A percentile compares a stretch with the other conserved stretches of the same genome.
phyloP scores from a whole-genome alignment of 495 filamentous ascomycete species.

The Aspergillus baeticus region DNA sequence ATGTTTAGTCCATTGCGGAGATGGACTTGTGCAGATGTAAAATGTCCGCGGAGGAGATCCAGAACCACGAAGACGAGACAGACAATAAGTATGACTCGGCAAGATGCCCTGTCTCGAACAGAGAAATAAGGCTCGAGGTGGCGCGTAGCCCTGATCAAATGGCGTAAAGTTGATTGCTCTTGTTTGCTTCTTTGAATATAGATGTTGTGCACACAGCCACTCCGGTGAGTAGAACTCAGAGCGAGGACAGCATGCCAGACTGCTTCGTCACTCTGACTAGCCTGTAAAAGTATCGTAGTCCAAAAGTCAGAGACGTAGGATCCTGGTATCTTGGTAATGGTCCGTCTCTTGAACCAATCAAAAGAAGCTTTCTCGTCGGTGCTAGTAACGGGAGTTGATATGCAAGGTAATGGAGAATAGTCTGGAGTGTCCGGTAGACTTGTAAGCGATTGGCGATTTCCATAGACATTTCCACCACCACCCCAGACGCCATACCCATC shows the following conservation, averaged over 20 bases:
- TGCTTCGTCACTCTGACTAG: slow-evolving; percentile 58
- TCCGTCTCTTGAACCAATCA: slow-evolving; percentile 57
- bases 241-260: slow-evolving; percentile 67
- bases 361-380: slow-evolving; percentile 54
- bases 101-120: slow-evolving; percentile 19
- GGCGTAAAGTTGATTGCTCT: neutral
- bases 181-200: neutral
- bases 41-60: slow-evolving; percentile 51
- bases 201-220: slow-evolving; percentile 27
- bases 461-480: slow-evolving; percentile 30
- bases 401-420: slow-evolving; percentile 6
- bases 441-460: slow-evolving; percentile 11
- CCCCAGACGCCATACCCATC: slow-evolving; percentile 59
- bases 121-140: neutral
- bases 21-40: slow-evolving; percentile 40
- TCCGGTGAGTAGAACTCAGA: slow-evolving; percentile 62
- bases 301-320: slow-evolving; percentile 65
- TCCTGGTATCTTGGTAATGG: slow-evolving; percentile 57
- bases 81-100: slow-evolving; percentile 38
- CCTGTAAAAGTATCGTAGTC: slow-evolving; percentile 54
- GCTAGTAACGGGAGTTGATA: slow-evolving; percentile 24
- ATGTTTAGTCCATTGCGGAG: slow-evolving; percentile 36
- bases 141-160: neutral
- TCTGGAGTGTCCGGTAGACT: slow-evolving; percentile 14
- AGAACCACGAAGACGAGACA: slow-evolving; percentile 51